phyloP scores from a whole-genome alignment of 2,329 filamentous ascomycete genomes.

The Cordyceps javanica region DNA sequence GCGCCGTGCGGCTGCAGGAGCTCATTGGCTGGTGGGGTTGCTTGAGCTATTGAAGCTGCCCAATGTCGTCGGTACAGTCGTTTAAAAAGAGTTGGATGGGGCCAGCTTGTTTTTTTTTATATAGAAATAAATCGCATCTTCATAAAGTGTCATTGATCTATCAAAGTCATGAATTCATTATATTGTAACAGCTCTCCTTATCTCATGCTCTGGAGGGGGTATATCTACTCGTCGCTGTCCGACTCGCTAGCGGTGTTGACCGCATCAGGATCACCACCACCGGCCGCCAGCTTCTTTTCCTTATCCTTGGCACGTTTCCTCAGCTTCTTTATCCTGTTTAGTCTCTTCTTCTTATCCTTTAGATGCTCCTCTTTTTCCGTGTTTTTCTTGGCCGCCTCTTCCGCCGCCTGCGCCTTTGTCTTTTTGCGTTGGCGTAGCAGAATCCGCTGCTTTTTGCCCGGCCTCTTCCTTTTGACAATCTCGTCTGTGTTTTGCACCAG shows the following conservation, averaged over 20 bases:
- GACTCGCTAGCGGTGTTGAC: conserved; percentile 18
- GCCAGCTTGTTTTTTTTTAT: background rate
- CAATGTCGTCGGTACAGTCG: too few relatives aligned
- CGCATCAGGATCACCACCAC: conserved; percentile 13
- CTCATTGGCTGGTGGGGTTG: conserved; percentile 12
- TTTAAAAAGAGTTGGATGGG: too few relatives aligned
- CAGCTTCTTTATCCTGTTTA: conserved; percentile 38
- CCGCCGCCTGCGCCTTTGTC: conserved; percentile 33
- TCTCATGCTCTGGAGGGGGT: background rate
- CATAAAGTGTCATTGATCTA: background rate
- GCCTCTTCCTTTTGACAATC: conserved; percentile 33
- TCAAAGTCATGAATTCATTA: background rate
- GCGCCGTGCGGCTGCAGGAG: background rate
- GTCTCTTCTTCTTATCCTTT: conserved; percentile 50
- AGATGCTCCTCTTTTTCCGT: conserved; percentile 49
- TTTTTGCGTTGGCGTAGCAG: conserved; percentile 40
- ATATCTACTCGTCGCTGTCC: conserved; percentile 17
- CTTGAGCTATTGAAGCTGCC: background rate
- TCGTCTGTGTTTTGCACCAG: conserved; percentile 14
- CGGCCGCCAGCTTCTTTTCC: conserved; percentile 45
- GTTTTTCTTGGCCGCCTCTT: conserved; percentile 32
- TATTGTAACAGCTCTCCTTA: background rate
- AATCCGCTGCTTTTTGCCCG: conserved; percentile 55
- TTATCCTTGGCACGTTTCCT: conserved; percentile 48
- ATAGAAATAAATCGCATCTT: background rate